These are phyloP conservation scores for sorghum (Sorghum bicolor) DNA, from an alignment of 176 grass and related monocot species.

Conservation along the genomic window DNA sequence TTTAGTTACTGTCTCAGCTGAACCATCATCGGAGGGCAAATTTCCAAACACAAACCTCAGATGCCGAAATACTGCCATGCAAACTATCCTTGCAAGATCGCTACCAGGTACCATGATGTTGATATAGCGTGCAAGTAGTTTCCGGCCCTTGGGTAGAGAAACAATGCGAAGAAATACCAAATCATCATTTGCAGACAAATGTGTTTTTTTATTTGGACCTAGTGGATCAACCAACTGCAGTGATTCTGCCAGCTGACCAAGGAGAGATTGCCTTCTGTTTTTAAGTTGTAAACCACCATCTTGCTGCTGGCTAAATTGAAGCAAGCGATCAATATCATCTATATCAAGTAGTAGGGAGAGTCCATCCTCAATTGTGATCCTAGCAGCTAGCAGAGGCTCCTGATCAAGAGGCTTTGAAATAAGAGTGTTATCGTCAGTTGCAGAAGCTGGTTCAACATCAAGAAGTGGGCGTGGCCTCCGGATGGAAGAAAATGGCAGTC, in stretches of 20 bases:
- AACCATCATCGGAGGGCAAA: conserved; percentile 40
- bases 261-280: conserved; percentile 60
- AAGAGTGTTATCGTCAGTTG: conserved; percentile 30
- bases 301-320: conserved; percentile 61
- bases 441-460: conserved; percentile 64
- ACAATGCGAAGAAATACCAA: conserved; percentile 68
- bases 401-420: conserved; percentile 63
- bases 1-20: conserved; percentile 46
- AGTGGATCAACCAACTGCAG: conserved; percentile 83
- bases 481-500: conserved; percentile 86
- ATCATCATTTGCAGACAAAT: conserved; percentile 54
- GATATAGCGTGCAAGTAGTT: conserved; percentile 66
- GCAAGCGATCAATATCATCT: conserved; percentile 75
- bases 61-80: conserved; percentile 81
- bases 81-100: conserved; percentile 54
- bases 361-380: conserved; percentile 82
- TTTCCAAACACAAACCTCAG: conserved; percentile 65
- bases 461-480: conserved; percentile 75
- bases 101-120: conserved; percentile 50
- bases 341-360: conserved; percentile 73
- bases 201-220: conserved; percentile 35
- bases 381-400: conserved; percentile 83
- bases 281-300: conserved; percentile 67
- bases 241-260: conserved; percentile 63
- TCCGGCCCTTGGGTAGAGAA: conserved; percentile 80